Percentiles rank a stretch among this genome's conserved stretches.
phyloP scores from a whole-genome alignment of 345 rosid species.

The Eucalyptus camaldulensis region DNA sequence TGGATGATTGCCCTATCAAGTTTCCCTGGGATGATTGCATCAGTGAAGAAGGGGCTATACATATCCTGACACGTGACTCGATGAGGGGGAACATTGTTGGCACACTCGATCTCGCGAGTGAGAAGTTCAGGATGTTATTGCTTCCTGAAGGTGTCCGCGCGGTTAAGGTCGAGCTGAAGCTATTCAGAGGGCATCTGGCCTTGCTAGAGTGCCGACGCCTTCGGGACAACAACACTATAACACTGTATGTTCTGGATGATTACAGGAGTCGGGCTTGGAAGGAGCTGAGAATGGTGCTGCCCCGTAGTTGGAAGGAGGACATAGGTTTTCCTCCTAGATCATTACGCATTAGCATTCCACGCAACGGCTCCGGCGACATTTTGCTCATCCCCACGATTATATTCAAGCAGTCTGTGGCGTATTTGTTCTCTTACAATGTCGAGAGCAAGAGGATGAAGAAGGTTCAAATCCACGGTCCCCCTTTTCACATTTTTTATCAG shows the following conservation, averaged over 20 bases:
- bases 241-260: neutral
- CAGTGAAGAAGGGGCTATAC: neutral
- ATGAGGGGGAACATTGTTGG: neutral
- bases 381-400: neutral
- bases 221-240: neutral
- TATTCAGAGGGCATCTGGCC: neutral
- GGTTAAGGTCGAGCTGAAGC: neutral
- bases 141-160: neutral
- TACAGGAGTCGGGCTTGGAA: neutral
- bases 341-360: neutral
- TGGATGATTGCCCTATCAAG: neutral
- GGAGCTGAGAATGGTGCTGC: neutral
- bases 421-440: neutral
- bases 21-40: neutral
- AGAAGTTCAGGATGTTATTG: neutral
- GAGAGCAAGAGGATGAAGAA: neutral
- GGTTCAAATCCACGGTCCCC: neutral
- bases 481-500: neutral
- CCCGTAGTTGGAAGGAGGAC: neutral
- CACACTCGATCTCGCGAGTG: neutral
- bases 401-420: neutral
- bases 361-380: neutral
- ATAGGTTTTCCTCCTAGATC: neutral
- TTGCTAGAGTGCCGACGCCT: neutral
- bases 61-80: neutral